phyloP scores from a whole-genome alignment of 1,139 yeast genomes.

The Blastobotrys elegans region DNA sequence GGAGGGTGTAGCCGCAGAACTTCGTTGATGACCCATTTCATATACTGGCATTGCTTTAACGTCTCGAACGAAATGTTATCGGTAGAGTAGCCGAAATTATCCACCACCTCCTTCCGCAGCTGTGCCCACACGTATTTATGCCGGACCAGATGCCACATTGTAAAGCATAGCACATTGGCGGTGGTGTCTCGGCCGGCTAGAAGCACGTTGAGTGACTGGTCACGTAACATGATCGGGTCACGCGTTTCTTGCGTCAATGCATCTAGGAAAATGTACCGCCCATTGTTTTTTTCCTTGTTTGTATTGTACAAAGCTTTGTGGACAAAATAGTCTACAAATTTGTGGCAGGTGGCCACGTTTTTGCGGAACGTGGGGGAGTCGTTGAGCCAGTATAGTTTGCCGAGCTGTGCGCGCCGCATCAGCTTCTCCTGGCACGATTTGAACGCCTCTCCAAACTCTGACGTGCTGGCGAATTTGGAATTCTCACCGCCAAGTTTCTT shows the following conservation, averaged over 20 bases:
- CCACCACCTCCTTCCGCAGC: slow-evolving; percentile 26
- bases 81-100: slow-evolving; percentile 26
- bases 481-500: neutral
- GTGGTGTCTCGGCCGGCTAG: slow-evolving; percentile 53
- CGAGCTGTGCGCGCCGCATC: slow-evolving; percentile 32
- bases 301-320: slow-evolving; percentile 38
- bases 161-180: slow-evolving; percentile 45
- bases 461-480: slow-evolving; percentile 14
- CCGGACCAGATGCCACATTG: slow-evolving; percentile 44
- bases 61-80: slow-evolving; percentile 42
- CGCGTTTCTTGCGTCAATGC: slow-evolving; percentile 47
- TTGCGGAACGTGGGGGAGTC: neutral
- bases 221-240: slow-evolving; percentile 44
- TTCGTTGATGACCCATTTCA: slow-evolving; percentile 48
- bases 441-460: slow-evolving; percentile 43
- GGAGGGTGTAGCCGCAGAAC: slow-evolving; percentile 51
- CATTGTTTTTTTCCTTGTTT: slow-evolving; percentile 22
- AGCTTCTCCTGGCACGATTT: slow-evolving; percentile 40
- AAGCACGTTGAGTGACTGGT: slow-evolving; percentile 47
- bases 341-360: slow-evolving; percentile 7
- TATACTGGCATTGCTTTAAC: slow-evolving; percentile 47
- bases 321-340: slow-evolving; percentile 32
- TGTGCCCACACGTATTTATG: slow-evolving; percentile 37
- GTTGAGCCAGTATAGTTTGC: slow-evolving; percentile 1
- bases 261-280: slow-evolving; percentile 30